Evolutionary conservation across 306 rosid species (phyloP).

Genomic region (Castanea crenata): DNA sequence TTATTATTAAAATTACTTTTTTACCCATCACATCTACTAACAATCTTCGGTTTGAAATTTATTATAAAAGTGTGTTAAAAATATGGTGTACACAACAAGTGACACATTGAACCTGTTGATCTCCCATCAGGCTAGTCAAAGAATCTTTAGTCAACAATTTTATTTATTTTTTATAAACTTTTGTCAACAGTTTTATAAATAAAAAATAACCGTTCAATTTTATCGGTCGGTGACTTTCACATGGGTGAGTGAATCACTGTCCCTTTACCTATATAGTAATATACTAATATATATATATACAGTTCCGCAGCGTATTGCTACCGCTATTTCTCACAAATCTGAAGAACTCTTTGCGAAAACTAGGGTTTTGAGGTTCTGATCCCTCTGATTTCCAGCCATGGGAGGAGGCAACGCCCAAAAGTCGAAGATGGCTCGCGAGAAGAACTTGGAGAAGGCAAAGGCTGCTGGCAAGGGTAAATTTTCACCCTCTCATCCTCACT

Average conservation of each 20-base stretch:
- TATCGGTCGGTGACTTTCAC: neutral
- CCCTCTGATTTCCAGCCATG: constrained; percentile 40
- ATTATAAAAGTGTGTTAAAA: too few relatives aligned
- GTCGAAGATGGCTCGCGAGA: constrained; percentile 86
- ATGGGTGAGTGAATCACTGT: neutral
- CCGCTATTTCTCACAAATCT: neutral
- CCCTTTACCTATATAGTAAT: neutral
- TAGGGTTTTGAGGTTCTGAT: constrained; percentile 58
- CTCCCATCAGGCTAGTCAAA: too few relatives aligned
- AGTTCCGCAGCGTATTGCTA: neutral
- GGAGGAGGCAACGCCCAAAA: constrained; percentile 95
- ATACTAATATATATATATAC: neutral
- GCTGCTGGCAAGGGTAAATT: constrained; percentile 50
- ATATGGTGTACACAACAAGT: too few relatives aligned
- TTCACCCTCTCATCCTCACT: neutral
- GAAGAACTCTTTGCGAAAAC: neutral
- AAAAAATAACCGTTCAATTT: neutral
- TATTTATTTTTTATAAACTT: too few relatives aligned
- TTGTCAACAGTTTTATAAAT: neutral
- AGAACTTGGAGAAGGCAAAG: constrained; percentile 67
- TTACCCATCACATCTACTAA: too few relatives aligned
- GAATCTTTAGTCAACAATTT: too few relatives aligned
- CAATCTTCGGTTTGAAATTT: rapidly evolving
- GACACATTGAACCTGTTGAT: too few relatives aligned
- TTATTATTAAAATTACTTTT: too few relatives aligned